These are phyloP conservation scores for Cystofilobasidium capitatum DNA, from an alignment of 768 basidiomycete species.

Conservation along the genomic window DNA sequence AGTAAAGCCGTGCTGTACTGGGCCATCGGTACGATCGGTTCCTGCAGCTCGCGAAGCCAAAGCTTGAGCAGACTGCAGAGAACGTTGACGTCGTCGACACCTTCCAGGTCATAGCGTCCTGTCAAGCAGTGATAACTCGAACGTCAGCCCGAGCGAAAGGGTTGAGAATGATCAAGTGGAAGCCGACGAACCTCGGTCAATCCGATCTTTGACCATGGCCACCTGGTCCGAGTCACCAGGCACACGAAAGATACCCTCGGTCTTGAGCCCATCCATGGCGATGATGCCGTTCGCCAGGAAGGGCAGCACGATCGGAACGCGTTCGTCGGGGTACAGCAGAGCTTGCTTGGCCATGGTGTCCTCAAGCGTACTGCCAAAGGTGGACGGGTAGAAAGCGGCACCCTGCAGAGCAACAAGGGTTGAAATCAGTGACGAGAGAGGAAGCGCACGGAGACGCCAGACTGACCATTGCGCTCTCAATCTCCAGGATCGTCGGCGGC, in stretches of 20 bases:
- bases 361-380: slow-evolving; percentile 82
- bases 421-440: not conserved
- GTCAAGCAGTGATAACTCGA: not conserved
- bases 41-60: slow-evolving; percentile 83
- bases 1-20: not conserved
- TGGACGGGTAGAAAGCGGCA: slow-evolving; percentile 88
- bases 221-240: slow-evolving; percentile 84
- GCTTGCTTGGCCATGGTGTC: slow-evolving; percentile 74
- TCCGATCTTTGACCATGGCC: slow-evolving; percentile 75
- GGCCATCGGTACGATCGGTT: slow-evolving; percentile 82
- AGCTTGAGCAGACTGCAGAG: slow-evolving; percentile 82
- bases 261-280: slow-evolving; percentile 68
- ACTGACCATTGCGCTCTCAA: slow-evolving; percentile 77
- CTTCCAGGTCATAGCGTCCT: slow-evolving; percentile 37
- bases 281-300: slow-evolving; percentile 89
- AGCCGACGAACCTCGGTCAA: slow-evolving; percentile 75
- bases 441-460: not conserved
- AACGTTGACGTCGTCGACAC: slow-evolving; percentile 81
- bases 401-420: slow-evolving; percentile 46
- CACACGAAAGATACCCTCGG: slow-evolving; percentile 86
- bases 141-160: no score
- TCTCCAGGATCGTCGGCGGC: slow-evolving; percentile 68
- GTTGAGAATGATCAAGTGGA: not conserved
- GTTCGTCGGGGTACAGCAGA: slow-evolving; percentile 71
- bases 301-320: slow-evolving; percentile 83